Conservation (phyloP, 192 early-diverging fungal species). For the Chytriomyces confervae region DNA sequence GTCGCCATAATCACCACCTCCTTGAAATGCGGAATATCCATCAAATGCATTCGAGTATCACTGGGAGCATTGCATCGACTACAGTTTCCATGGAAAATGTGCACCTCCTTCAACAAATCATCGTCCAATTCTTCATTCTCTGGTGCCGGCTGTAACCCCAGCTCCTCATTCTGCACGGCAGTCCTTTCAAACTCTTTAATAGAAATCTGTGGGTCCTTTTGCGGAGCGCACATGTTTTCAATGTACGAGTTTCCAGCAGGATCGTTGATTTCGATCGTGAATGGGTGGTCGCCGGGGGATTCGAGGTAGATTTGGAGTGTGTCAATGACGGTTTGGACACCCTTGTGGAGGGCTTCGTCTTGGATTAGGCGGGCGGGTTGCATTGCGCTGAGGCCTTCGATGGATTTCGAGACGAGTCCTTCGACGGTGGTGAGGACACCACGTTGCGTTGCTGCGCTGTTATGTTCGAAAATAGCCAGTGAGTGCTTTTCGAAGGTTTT, state of each 20-base stretch:
- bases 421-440: conserved; percentile 87
- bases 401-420: conserved; percentile 75
- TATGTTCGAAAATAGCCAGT: conserved; percentile 85
- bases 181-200: conserved; percentile 73
- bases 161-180: conserved; percentile 74
- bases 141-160: too few species aligned
- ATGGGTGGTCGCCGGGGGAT: conserved; percentile 50
- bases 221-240: conserved; percentile 83
- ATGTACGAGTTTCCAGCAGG: conserved; percentile 92
- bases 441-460: conserved; percentile 67
- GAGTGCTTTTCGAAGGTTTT: too few species aligned
- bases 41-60: conserved; percentile 87
- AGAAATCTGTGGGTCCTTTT: conserved; percentile 76
- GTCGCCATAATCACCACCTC: conserved; percentile 96
- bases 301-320: conserved; percentile 67
- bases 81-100: conserved; percentile 83
- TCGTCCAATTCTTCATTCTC: conserved; percentile 49
- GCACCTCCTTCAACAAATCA: background rate
- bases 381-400: conserved; percentile 80
- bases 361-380: conserved; percentile 77
- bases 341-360: conserved; percentile 69
- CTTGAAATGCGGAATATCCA: conserved; percentile 80
- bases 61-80: conserved; percentile 77
- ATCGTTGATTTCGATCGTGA: conserved; percentile 85
- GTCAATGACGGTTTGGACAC: conserved; percentile 74